Evolutionary conservation across 345 rosid genomes (phyloP), one percentile per base, ranked within the genome.

Genomic region (Gossypium arboreum): DNA sequence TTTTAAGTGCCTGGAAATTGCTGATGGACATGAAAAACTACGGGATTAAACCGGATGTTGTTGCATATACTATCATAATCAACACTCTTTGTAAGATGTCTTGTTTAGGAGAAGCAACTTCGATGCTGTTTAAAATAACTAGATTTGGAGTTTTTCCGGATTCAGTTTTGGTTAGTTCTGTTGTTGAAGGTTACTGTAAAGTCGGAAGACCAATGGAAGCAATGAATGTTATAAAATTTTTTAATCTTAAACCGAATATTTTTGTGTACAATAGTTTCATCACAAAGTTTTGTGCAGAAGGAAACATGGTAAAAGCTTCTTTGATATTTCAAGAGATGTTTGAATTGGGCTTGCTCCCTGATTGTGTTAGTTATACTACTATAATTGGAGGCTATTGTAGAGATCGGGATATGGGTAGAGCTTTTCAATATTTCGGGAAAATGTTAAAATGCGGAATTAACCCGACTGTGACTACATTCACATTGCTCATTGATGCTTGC

Each of bases 201-300:
- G 65, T 65, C 43, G 86, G 84, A 41, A 83, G 78, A 25, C 79
- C 75, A 75, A 81, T 79, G 55, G 75, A 83, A 83, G 88, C 87
- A 43, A 54, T 82, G 52, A 79, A 79, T 70, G 74, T 85, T 72
- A 78, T 87, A 50, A 78, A 84, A 48, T 71, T 44, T 15, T 81
- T 80, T 71, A 71, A 77, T 62, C 78, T 83, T 59, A 84, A 65
- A 71, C 85, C 83, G 6, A 82, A 85, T 74, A 79, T 85, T 75
- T 87, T 80, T 79, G 84, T 82, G 75, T 85, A 79, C 81, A 83
- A 79, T 78, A 87, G 88, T 72, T 85, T 87, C 68, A 64, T 87
- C n/a, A 54, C 85, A 4, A 82, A 80, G 56, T 58, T 85, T 73
- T 82, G 90, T 74, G 39, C 61, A 54, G 73, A 64, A 5, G 81